Evolutionary conservation across 441 rosid genomes (phyloP).

Genomic region (Adansonia rubrostipa): DNA sequence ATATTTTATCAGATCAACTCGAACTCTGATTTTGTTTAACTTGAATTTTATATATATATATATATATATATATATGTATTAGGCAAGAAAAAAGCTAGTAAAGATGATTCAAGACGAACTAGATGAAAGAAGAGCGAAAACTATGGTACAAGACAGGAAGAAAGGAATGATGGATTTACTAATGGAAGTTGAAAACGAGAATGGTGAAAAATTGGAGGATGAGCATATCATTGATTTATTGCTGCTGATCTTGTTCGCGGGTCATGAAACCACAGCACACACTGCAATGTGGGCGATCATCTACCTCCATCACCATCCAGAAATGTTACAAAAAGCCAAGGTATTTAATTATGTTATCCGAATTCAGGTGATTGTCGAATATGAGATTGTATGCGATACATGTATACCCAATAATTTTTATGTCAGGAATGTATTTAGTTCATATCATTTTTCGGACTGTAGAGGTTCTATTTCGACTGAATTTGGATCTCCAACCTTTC

Average conservation of each 20-base stretch:
- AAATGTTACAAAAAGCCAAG: conserved; percentile 35
- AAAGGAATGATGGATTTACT: conserved; percentile 32
- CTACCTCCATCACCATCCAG: conserved; percentile 28
- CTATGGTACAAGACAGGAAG: background rate
- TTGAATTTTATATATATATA: background rate
- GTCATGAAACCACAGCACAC: conserved; percentile 36
- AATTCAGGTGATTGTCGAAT: background rate
- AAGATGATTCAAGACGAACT: conserved; percentile 20
- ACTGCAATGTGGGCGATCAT: conserved; percentile 33
- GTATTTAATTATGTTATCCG: background rate
- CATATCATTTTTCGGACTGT: background rate
- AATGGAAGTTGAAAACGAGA: conserved; percentile 33
- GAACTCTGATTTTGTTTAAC: background rate
- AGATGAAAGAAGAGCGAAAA: conserved; percentile 27
- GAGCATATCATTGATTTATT: conserved; percentile 29
- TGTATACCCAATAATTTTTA: too few species aligned
- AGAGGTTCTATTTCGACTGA: background rate
- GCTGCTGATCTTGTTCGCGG: conserved; percentile 30
- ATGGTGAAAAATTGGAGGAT: conserved; percentile 29
- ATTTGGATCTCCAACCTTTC: background rate
- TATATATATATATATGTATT: background rate
- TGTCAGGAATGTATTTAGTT: too few species aligned
- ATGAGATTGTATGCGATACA: background rate
- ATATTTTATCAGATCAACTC: background rate
- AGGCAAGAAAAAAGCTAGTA: conserved; percentile 30